Percentiles rank a stretch among this genome's conserved stretches.
These are phyloP conservation scores for cucumber (Cucumis sativus) DNA, from an alignment of 306 rosid species.

Conservation along the genomic window Cucumber_9930_V3 NC_026658.2:3053501-3054000, in stretches of 20 bases:
- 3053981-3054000: slow-evolving; percentile 4
- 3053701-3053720: too few relatives aligned
- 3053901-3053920: background rate
- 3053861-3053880: background rate
- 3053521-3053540: too few relatives aligned
- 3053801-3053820: too few relatives aligned
- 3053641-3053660: background rate
- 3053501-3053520: too few relatives aligned
- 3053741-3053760: background rate
- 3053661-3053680: background rate
- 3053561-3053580: too few relatives aligned
- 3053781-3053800: too few relatives aligned
- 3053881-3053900: background rate
- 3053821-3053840: background rate
- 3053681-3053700: background rate
- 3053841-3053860: background rate
- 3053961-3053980: background rate
- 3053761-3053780: too few relatives aligned
- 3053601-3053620: too few relatives aligned
- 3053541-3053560: too few relatives aligned
- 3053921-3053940: background rate
- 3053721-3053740: background rate
- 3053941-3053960: background rate
- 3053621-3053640: background rate
- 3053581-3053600: too few relatives aligned